These are phyloP conservation scores for Aspergillus melleus DNA, from an alignment of 2,329 filamentous ascomycete genomes.

Conservation along the genomic window DNA sequence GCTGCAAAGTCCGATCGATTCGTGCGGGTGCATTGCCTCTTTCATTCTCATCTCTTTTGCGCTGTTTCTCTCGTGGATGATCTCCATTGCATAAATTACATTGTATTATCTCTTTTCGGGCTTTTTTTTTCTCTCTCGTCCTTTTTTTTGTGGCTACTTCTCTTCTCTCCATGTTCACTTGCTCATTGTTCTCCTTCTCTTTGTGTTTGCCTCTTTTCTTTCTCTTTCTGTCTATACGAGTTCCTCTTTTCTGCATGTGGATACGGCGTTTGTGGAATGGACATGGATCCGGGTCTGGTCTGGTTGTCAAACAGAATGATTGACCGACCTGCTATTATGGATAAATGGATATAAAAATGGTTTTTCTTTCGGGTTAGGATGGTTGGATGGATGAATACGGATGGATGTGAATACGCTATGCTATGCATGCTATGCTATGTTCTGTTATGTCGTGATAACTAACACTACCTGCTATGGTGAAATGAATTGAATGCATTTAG, in stretches of 20 bases:
- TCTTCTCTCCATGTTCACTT: background rate
- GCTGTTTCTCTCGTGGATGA: background rate
- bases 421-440: background rate
- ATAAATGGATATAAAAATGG: too few relatives aligned
- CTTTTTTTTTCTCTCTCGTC: slow-evolving; percentile 3
- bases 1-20: too few relatives aligned
- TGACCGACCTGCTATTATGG: too few relatives aligned
- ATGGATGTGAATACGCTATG: background rate
- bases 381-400: background rate
- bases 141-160: background rate
- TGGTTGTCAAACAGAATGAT: too few relatives aligned
- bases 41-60: background rate
- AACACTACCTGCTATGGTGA: background rate
- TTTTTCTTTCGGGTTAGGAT: too few relatives aligned
- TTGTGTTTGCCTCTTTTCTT: background rate
- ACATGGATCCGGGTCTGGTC: too few relatives aligned
- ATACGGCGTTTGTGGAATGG: background rate
- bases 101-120: background rate
- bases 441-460: background rate
- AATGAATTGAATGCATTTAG: background rate
- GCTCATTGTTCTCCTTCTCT: background rate
- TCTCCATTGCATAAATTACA: too few relatives aligned
- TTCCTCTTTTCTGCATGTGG: background rate
- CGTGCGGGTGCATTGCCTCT: background rate
- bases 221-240: background rate